phyloP scores from a whole-genome alignment of 2,329 filamentous ascomycete genomes.

The Pleurostoma richardsiae region DNA sequence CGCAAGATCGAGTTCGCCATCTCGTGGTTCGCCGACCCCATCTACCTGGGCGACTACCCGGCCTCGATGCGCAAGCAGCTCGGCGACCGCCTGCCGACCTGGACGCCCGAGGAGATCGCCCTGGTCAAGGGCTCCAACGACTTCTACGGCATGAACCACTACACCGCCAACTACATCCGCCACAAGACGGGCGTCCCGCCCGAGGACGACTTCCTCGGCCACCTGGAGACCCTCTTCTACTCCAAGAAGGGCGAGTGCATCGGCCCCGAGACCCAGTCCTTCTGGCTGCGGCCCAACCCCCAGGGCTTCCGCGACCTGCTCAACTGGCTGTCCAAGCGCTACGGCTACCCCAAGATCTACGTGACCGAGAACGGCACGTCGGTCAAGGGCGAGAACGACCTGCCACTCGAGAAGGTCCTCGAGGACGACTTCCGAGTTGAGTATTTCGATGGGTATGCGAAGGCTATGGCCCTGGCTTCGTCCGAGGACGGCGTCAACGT shows the following conservation, averaged over 20 bases:
- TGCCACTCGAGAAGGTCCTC: conserved; percentile 64
- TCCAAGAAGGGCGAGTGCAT: conserved; percentile 70
- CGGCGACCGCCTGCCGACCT: conserved; percentile 69
- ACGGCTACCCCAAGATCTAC: conserved; percentile 72
- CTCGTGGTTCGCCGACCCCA: conserved; percentile 82
- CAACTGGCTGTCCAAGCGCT: conserved; percentile 72
- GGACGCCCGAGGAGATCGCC: conserved; percentile 65
- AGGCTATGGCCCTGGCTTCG: conserved; percentile 69
- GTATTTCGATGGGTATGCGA: conserved; percentile 75
- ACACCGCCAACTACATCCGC: conserved; percentile 82
- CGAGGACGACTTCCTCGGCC: conserved; percentile 66
- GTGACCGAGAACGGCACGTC: conserved; percentile 88
- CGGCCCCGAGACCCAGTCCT: conserved; percentile 75
- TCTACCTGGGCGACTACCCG: conserved; percentile 81
- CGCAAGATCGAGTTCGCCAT: conserved; percentile 86
- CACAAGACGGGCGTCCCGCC: conserved; percentile 59
- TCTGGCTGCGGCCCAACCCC: conserved; percentile 75
- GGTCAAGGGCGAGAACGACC: conserved; percentile 75
- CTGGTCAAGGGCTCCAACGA: conserved; percentile 85
- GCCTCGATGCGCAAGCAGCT: conserved; percentile 79
- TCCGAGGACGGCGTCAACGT: conserved; percentile 72
- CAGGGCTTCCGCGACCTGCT: conserved; percentile 73
- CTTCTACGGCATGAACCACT: conserved; percentile 94
- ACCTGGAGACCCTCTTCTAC: conserved; percentile 67
- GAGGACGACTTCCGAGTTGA: conserved; percentile 76